Conservation (phyloP, 2,329 filamentous ascomycete genomes). For the Stemphylium vesicarium region DNA sequence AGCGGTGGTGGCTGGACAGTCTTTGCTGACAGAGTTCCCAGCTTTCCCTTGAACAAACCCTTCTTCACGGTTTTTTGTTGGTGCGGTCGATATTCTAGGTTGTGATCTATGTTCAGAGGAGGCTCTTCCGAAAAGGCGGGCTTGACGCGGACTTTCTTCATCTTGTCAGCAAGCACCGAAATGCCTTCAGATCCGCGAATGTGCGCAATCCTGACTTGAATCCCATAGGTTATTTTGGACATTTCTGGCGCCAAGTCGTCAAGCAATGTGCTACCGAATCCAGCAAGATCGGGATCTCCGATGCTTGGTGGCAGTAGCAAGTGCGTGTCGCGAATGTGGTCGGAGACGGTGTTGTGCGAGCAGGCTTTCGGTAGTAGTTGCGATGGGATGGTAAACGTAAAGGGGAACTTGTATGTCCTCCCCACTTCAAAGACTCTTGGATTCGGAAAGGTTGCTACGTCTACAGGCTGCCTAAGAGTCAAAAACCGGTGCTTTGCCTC, state of each 20-base stretch:
- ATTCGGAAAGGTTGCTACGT: constrained; percentile 59
- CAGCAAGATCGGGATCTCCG: constrained; percentile 63
- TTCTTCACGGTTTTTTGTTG: constrained; percentile 67
- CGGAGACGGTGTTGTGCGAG: constrained; percentile 59
- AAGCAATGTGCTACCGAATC: constrained; percentile 57
- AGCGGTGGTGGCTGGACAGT: constrained; percentile 65
- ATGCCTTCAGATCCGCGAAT: constrained; percentile 47
- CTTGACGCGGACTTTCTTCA: constrained; percentile 64
- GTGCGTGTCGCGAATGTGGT: constrained; percentile 62
- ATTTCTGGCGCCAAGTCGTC: constrained; percentile 70
- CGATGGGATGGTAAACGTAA: constrained; percentile 68
- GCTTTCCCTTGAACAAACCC: constrained; percentile 64
- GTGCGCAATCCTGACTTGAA: constrained; percentile 58
- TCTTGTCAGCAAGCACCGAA: constrained; percentile 57
- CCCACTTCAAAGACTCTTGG: constrained; percentile 62
- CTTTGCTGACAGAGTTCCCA: constrained; percentile 64
- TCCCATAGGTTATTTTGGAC: constrained; percentile 64
- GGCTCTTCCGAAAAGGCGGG: constrained; percentile 66
- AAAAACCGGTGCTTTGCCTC: constrained; percentile 67
- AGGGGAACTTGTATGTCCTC: constrained; percentile 64
- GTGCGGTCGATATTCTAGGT: constrained; percentile 59
- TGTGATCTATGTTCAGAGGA: constrained; percentile 59
- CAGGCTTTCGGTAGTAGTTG: constrained; percentile 66
- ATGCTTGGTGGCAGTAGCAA: constrained; percentile 66
- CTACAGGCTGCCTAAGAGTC: constrained; percentile 66